Evolutionary conservation across 2,329 filamentous ascomycete species (phyloP).

Genomic region (Epichloe gansuensis): DNA sequence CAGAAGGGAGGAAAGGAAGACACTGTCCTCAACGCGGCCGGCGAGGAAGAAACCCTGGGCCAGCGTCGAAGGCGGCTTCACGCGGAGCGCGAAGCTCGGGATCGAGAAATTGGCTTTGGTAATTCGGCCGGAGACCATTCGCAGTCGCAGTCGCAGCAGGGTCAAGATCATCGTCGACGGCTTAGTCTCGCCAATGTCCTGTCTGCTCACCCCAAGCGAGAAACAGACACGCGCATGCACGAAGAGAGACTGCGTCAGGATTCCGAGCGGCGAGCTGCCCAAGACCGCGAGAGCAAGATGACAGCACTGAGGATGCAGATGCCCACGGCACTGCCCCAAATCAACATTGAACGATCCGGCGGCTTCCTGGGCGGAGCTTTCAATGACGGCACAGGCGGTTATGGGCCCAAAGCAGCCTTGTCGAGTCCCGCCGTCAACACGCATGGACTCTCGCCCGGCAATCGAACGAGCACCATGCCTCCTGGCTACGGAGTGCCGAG

Average conservation of each 20-base stretch:
- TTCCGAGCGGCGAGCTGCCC: slow-evolving; percentile 27
- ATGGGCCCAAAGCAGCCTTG: slow-evolving; percentile 13
- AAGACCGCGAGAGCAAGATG: slow-evolving; percentile 36
- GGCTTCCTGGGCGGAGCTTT: slow-evolving; percentile 41
- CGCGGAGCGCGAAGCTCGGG: slow-evolving; percentile 52
- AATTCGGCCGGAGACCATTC: slow-evolving; percentile 12
- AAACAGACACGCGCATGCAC: slow-evolving; percentile 26
- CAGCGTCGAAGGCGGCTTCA: slow-evolving; percentile 65
- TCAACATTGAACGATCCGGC: slow-evolving; percentile 24
- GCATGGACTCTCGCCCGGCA: slow-evolving; percentile 14
- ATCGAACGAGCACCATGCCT: slow-evolving; percentile 18
- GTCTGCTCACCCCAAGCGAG: slow-evolving; percentile 28
- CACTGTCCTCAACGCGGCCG: slow-evolving; percentile 9
- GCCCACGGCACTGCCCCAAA: slow-evolving; percentile 27
- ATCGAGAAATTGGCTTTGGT: slow-evolving; percentile 37
- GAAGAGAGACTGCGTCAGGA: slow-evolving; percentile 30
- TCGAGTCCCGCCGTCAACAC: slow-evolving; percentile 17
- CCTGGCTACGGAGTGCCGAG: slow-evolving; percentile 17
- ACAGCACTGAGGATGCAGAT: slow-evolving; percentile 36
- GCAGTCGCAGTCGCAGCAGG: slow-evolving; percentile 11
- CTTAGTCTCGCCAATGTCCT: slow-evolving; percentile 51
- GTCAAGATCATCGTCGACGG: slow-evolving; percentile 12
- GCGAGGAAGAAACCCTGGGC: slow-evolving; percentile 65
- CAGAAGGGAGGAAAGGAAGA: slow-evolving; percentile 30
- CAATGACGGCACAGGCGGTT: slow-evolving; percentile 39